These are phyloP conservation scores for Nannizziopsis arthrosporioides DNA, from an alignment of 2,329 filamentous ascomycete species.

Conservation along the genomic window DNA sequence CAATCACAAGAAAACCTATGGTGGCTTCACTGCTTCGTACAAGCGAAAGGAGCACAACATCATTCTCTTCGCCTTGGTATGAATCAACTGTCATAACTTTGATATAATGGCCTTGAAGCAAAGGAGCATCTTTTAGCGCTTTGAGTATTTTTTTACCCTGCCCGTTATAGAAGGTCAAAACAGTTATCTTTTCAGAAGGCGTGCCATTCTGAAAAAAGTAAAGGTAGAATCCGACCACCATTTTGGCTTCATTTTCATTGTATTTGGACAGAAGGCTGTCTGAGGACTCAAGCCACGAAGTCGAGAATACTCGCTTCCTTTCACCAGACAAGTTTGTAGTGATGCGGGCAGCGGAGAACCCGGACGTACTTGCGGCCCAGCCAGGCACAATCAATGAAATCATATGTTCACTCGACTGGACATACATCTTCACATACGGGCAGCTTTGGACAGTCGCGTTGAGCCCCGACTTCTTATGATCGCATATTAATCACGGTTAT, in stretches of 20 bases:
- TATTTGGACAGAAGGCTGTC: constrained; percentile 54
- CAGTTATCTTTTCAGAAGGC: constrained; percentile 51
- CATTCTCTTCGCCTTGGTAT: constrained; percentile 86
- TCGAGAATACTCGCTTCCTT: too few species aligned
- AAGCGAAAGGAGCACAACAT: constrained; percentile 66
- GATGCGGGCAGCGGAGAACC: too few species aligned
- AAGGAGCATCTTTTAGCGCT: constrained; percentile 31
- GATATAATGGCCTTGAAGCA: constrained; percentile 36
- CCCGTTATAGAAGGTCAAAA: constrained; percentile 80
- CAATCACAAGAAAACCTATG: constrained; percentile 63
- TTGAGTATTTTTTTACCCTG: constrained; percentile 57
- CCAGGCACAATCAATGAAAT: too few species aligned
- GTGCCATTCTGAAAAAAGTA: constrained; percentile 62
- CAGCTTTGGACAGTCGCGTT: too few species aligned
- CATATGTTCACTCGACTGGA: too few species aligned
- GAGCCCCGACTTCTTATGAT: too few species aligned
- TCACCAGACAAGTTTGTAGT: too few species aligned
- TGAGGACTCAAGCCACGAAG: constrained; percentile 49
- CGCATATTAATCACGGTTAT: too few species aligned
- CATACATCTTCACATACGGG: too few species aligned
- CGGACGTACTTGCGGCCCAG: too few species aligned
- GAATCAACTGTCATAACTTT: constrained; percentile 75
- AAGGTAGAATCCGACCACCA: constrained; percentile 60
- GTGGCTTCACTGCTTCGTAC: constrained; percentile 55
- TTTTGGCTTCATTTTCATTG: constrained; percentile 61